Percentiles rank a stretch among this genome's conserved stretches.
Conservation (phyloP, 208 protist genomes). For the Jaenimonas drosophilae region DNA sequence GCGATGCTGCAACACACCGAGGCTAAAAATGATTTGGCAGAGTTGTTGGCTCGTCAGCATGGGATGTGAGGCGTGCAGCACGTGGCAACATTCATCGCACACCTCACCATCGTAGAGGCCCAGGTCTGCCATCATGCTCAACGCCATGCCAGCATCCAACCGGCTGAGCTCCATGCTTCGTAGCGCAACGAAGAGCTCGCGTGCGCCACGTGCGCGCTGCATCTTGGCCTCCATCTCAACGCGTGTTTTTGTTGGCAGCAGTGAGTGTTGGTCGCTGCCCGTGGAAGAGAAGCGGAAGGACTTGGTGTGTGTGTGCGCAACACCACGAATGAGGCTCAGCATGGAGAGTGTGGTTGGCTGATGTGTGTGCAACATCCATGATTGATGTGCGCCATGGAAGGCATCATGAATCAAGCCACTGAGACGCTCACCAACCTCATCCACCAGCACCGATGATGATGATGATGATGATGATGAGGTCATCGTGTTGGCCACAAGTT, state of each 20-base stretch:
- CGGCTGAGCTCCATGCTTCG: conserved; percentile 39
- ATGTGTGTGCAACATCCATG: conserved; percentile 33
- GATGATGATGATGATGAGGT: neutral
- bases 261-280: conserved; percentile 34
- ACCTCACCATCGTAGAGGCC: conserved; percentile 80
- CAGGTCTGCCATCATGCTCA: conserved; percentile 53
- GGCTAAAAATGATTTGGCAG: conserved; percentile 56
- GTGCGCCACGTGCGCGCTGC: conserved; percentile 55
- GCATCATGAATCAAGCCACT: conserved; percentile 12
- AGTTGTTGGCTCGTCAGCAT: conserved; percentile 74
- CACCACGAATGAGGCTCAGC: conserved; percentile 53
- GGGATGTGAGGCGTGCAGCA: conserved; percentile 50
- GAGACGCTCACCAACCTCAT: conserved; percentile 13
- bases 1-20: conserved; percentile 82
- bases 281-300: conserved; percentile 45
- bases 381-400: conserved; percentile 31
- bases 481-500: neutral
- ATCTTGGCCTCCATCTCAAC: conserved; percentile 85
- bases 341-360: conserved; percentile 30
- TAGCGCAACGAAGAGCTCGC: conserved; percentile 50
- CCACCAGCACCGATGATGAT: too few relatives aligned
- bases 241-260: conserved; percentile 72
- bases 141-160: conserved; percentile 68
- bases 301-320: conserved; percentile 38
- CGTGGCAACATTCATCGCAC: conserved; percentile 70